A percentile compares a stretch with the other conserved stretches of the same genome.
Evolutionary conservation across 1,284 basidiomycete species (phyloP).

Genomic region (Kwoniella shivajii): DNA sequence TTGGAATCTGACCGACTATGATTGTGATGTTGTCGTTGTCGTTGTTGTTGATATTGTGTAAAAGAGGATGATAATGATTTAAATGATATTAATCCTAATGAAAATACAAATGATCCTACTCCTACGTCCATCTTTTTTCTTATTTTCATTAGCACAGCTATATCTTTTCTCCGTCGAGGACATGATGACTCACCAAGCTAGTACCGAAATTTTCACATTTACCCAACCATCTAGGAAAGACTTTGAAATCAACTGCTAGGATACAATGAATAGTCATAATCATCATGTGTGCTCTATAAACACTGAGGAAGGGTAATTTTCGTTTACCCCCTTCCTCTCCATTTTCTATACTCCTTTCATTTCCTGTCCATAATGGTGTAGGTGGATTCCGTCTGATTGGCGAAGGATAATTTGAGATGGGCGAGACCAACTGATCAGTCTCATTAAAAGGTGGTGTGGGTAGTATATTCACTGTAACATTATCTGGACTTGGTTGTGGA

Average conservation of each 20-base stretch:
- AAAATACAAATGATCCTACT: conserved; percentile 81
- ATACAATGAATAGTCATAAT: conserved; percentile 88
- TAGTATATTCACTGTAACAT: conserved; percentile 31
- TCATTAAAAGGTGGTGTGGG: conserved; percentile 26
- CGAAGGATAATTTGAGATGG: conserved; percentile 1
- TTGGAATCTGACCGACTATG: too few relatives aligned
- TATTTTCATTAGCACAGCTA: background rate
- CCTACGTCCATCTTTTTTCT: conserved; percentile 87
- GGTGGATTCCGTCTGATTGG: conserved; percentile 1
- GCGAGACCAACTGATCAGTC: background rate
- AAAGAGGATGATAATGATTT: conserved; percentile 35
- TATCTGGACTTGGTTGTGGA: conserved; percentile 30
- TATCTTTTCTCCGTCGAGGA: background rate
- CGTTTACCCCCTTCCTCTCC: conserved; percentile 9
- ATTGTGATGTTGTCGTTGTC: too few relatives aligned
- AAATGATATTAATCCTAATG: conserved; percentile 85
- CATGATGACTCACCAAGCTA: conserved; percentile 67
- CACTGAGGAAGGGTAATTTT: conserved; percentile 66
- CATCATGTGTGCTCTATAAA: conserved; percentile 94
- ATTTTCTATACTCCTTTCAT: background rate
- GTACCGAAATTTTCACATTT: conserved; percentile 96
- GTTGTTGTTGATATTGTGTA: background rate
- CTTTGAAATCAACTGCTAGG: conserved; percentile 91
- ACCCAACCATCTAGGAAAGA: conserved; percentile 83
- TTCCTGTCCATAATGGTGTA: background rate